Evolutionary conservation across 2,329 filamentous ascomycete species (phyloP).

Genomic region (Phoma sp.): DNA sequence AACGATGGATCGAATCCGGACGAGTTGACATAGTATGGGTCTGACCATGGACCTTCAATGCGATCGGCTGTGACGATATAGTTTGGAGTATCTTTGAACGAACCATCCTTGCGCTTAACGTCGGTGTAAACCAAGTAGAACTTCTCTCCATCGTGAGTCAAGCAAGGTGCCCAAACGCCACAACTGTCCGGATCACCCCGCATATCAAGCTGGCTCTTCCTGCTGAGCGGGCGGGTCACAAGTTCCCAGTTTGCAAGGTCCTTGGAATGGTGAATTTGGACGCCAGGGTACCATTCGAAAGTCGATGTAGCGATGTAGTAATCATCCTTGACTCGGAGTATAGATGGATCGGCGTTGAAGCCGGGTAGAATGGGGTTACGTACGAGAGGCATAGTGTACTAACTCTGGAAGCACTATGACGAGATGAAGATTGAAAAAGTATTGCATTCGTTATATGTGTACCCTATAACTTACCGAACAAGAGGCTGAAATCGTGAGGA

Average conservation of each 20-base stretch:
- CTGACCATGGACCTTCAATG: constrained; percentile 67
- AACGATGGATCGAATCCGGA: constrained; percentile 65
- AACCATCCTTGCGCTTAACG: constrained; percentile 70
- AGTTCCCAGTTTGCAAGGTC: constrained; percentile 61
- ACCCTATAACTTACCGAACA: constrained; percentile 3
- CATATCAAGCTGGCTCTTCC: constrained; percentile 59
- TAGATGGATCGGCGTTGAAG: constrained; percentile 68
- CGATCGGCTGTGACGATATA: constrained; percentile 62
- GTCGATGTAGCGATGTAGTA: constrained; percentile 68
- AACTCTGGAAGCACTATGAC: neutral
- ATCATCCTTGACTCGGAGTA: constrained; percentile 56
- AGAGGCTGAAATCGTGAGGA: constrained; percentile 19
- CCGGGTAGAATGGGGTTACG: constrained; percentile 63
- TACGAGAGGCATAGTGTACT: constrained; percentile 36
- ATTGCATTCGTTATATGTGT: constrained; percentile 3
- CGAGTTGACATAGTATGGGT: constrained; percentile 64
- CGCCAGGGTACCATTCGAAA: constrained; percentile 67
- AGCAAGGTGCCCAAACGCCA: constrained; percentile 68
- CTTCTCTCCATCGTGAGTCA: constrained; percentile 64
- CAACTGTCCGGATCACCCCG: constrained; percentile 59
- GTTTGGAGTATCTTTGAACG: constrained; percentile 68
- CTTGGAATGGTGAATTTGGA: constrained; percentile 65
- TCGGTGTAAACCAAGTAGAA: constrained; percentile 71
- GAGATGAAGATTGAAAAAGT: neutral
- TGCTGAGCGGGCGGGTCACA: constrained; percentile 60